phyloP scores from a whole-genome alignment of 1,139 yeast genomes.

The Nakaseomyces kungkrabaensis region DNA sequence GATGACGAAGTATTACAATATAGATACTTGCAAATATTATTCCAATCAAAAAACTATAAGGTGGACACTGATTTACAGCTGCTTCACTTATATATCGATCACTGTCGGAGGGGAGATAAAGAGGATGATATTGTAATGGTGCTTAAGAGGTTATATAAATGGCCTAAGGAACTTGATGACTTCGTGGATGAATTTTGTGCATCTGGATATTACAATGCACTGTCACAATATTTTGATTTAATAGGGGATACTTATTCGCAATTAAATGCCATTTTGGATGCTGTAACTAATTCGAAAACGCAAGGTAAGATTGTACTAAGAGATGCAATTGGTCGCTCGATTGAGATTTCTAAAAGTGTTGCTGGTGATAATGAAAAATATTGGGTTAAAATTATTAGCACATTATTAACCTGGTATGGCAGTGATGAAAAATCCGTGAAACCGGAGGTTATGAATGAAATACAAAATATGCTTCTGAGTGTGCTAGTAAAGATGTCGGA shows the following conservation, averaged over 20 bases:
- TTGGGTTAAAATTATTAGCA: background rate
- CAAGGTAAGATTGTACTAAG: background rate
- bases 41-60: constrained; percentile 1
- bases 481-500: constrained; percentile 1
- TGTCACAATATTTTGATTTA: background rate
- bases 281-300: background rate
- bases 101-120: background rate
- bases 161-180: constrained; percentile 9
- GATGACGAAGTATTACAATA: constrained; percentile 7
- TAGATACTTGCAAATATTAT: constrained; percentile 16
- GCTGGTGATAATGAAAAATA: background rate
- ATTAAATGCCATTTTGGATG: background rate
- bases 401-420: background rate
- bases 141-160: constrained; percentile 12
- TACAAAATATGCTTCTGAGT: background rate
- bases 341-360: background rate
- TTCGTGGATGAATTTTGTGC: background rate
- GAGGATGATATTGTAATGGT: constrained; percentile 8
- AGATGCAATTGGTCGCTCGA: background rate
- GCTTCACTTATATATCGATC: background rate
- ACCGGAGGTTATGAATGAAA: background rate
- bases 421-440: background rate
- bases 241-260: background rate
- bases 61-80: background rate
- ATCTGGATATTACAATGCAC: background rate